A percentile compares a stretch with the other conserved stretches of the same genome.
Evolutionary conservation across 2,329 filamentous ascomycete species (phyloP).

Genomic region (Nannizzia gypsea): DNA sequence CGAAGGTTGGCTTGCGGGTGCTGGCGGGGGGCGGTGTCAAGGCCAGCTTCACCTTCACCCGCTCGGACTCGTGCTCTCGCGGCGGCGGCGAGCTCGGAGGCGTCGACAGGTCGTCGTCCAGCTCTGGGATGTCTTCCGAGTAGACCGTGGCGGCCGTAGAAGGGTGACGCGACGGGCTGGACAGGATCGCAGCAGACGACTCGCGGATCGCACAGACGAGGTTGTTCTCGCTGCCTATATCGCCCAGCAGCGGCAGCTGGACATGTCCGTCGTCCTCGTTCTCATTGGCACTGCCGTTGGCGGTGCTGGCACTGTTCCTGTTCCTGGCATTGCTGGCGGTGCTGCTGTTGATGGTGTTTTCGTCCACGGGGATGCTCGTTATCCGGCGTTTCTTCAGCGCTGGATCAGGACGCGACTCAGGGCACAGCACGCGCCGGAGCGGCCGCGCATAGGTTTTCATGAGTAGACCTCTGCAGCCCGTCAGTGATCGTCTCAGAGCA

Average conservation of each 20-base stretch:
- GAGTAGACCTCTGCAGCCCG: constrained; percentile 33
- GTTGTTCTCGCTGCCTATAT: constrained; percentile 34
- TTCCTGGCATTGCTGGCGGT: constrained; percentile 15
- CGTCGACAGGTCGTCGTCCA: constrained; percentile 33
- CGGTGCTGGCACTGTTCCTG: not conserved
- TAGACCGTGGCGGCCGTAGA: constrained; percentile 32
- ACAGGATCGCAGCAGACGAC: constrained; percentile 35
- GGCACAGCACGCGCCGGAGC: constrained; percentile 37
- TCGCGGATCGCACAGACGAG: constrained; percentile 39
- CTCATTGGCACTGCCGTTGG: constrained; percentile 11
- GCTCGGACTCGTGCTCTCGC: not conserved
- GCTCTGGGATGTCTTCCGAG: constrained; percentile 32
- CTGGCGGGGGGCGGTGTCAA: constrained; percentile 33
- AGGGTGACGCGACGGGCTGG: constrained; percentile 37
- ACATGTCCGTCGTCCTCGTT: constrained; percentile 16
- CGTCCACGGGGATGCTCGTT: constrained; percentile 9
- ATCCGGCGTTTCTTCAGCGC: constrained; percentile 36
- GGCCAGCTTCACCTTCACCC: constrained; percentile 18
- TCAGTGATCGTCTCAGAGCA: constrained; percentile 13
- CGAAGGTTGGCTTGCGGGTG: constrained; percentile 40
- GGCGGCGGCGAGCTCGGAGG: constrained; percentile 41
- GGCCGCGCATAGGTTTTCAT: constrained; percentile 39
- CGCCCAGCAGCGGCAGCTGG: constrained; percentile 5
- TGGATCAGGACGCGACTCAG: constrained; percentile 29
- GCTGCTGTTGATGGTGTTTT: not conserved